Evolutionary conservation across 805 yeast species (phyloP), one percentile per base, ranked within the genome.

Genomic region (Kodamaea restingae): DNA sequence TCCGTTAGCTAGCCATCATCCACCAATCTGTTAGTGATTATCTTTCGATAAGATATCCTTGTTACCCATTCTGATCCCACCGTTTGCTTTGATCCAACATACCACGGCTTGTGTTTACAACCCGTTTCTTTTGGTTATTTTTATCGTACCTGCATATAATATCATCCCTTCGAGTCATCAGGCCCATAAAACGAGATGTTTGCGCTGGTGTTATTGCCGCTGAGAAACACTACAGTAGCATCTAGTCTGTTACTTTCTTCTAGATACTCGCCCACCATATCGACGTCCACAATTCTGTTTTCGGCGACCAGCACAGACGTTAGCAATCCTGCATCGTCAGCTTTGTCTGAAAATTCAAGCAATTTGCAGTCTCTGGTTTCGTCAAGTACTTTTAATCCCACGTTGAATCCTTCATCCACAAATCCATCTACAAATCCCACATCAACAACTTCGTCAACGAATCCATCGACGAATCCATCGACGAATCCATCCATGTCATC

Each of bases 201-300:
- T 27, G 15, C 31, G 14, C 17, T 14, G 4, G 14, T 5, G 4
- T 12, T 17, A 15, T 12, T 10, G 6, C 10, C 10, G 31, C 31
- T 5, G 14, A 8, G 14, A 27, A 27, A 12, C 17, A 27, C 31
- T 10, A 15, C 31, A 27, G 17, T 27, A 12, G 31, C 31, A n/a
- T 20, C 8, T 5, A 20, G 27, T 30, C 18, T 26, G 29, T 26
- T 24, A 27, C 18, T 35, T 18, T 26, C 25, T 18, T 18, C 38
- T 41, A 7, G 42, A 12, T 15, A 45, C 18, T 17, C 45, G 10
- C 17, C 35, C 7, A 33, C 39, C 1, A 26, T 35, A 2, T 31
- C 45, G 15, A 34, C 40, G n/a, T 29, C 41, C 7, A 11, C 30
- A 8, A 32, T 43, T 15, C 32, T 39, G n/a, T 18, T 38, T 7